These are phyloP conservation scores for Rosa rugosa DNA, from an alignment of 306 rosid genomes.

Conservation along the genomic window DNA sequence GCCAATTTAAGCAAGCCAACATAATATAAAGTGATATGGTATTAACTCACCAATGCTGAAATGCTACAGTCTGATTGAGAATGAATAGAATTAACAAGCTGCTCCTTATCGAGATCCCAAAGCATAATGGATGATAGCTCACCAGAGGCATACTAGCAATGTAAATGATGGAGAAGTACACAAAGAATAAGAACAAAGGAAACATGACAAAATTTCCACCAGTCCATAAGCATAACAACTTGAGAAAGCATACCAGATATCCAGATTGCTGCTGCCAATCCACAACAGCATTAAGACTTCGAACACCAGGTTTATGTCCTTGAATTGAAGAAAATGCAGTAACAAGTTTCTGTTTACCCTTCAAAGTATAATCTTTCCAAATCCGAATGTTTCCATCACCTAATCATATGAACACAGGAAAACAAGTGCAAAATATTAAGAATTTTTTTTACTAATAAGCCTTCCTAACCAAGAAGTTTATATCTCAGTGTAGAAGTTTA, in stretches of 20 bases:
- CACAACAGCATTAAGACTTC: conserved; percentile 83
- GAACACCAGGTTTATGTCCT: conserved; percentile 85
- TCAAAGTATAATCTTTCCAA: conserved; percentile 86
- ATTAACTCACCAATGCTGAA: conserved; percentile 80
- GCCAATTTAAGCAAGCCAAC: background rate
- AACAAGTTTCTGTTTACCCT: conserved; percentile 85
- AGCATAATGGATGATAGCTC: conserved; percentile 71
- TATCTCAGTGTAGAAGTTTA: conserved; percentile 40
- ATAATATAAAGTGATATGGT: background rate
- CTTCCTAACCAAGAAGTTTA: conserved; percentile 11
- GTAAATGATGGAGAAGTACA: conserved; percentile 11
- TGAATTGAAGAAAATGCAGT: conserved; percentile 94
- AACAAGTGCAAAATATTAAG: conserved; percentile 18
- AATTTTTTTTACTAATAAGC: conserved; percentile 9
- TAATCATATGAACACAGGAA: conserved; percentile 29
- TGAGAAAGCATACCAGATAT: conserved; percentile 66
- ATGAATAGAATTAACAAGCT: conserved; percentile 66
- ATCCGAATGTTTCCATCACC: conserved; percentile 90
- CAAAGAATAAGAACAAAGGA: conserved; percentile 2
- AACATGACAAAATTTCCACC: background rate
- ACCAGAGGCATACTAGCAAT: conserved; percentile 84
- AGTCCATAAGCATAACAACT: conserved; percentile 4
- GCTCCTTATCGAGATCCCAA: conserved; percentile 98
- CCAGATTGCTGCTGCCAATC: conserved; percentile 99
- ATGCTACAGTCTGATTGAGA: conserved; percentile 84